Conservation (phyloP, 1,284 basidiomycete genomes). For the Ustilago hordei region DNA sequence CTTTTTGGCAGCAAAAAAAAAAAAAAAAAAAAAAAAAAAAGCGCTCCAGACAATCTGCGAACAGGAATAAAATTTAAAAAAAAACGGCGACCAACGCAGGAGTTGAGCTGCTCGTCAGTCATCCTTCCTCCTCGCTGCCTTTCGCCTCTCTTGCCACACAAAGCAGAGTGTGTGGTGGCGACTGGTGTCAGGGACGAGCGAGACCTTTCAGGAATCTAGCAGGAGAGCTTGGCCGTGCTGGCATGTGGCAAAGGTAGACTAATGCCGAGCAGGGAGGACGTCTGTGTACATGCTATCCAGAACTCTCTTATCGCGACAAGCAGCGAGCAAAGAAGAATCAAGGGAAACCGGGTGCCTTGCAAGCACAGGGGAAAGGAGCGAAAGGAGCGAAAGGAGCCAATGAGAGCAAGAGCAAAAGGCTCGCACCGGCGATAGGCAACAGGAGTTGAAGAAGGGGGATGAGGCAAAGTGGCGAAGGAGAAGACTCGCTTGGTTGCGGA, state of each 20-base stretch:
- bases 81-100: neutral
- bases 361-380: neutral
- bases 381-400: slow-evolving; percentile 9
- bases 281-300: neutral
- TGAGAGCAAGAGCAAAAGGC: slow-evolving; percentile 8
- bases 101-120: neutral
- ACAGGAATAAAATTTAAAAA: neutral
- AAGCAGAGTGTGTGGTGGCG: slow-evolving; percentile 8
- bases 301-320: slow-evolving; percentile 8
- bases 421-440: slow-evolving; percentile 9
- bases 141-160: neutral
- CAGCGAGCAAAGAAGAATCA: slow-evolving; percentile 1
- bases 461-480: neutral
- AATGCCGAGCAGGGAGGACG: neutral
- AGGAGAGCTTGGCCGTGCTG: slow-evolving; percentile 1
- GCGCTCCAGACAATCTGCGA: neutral
- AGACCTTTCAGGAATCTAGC: slow-evolving; percentile 12
- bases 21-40: neutral
- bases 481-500: slow-evolving; percentile 5
- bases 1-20: slow-evolving; percentile 3
- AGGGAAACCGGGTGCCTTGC: slow-evolving; percentile 9
- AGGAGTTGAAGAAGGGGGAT: slow-evolving; percentile 1
- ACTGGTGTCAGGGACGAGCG: slow-evolving; percentile 10
- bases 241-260: slow-evolving; percentile 16
- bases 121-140: neutral